Evolutionary conservation across 2,329 filamentous ascomycete species (phyloP), one percentile per base, ranked within the genome.

Genomic region (Ustulina deusta): DNA sequence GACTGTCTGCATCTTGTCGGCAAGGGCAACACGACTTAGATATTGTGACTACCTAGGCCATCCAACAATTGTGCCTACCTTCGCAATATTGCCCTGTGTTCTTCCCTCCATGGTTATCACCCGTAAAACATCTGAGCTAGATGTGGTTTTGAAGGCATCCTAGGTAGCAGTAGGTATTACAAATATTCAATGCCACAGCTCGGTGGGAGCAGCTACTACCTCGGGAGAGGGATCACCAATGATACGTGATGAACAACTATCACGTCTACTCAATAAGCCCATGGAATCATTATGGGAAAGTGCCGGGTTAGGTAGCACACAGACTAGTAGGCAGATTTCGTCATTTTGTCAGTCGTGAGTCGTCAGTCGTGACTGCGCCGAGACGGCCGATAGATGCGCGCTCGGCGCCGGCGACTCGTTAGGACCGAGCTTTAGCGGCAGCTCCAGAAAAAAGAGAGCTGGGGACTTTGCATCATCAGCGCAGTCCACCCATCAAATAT

Each of bases 321-420:
- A 36, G 20, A 36, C 20, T 55, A 38, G 20, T 6, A 44, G 42
- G 7, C 42, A 10, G 20, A 20, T 52, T 52, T 20, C 17, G n/a
- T 9, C 7, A 20, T 42, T 44, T 56, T 42, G 3, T 29, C 22
- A 42, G 9, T 34, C 17, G 44, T 40, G 49, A 27, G 13, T 40
- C 38, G 38, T n/a, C n/a, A n/a, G n/a, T n/a, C n/a, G n/a, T 48
- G 48, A 25, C 44, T 52, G 5, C 29, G 36, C 65, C 65, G 65
- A 68, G 27, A 52, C 52, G 65, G 48, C 66, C 63, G 66, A 69
- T 56, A 55, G 64, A 63, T 42, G 55, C 36, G 56, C 6, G 52
- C 70, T 76, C 74, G 74, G 74, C 69, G 74, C 72, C 72, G 74
- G 73, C 68, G 49, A 51, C 61, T 56, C 15, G 52, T 68, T 72